Base-by-base conservation (phyloP, 345 rosid genomes). In the Hirschfeldia incana region DNA sequence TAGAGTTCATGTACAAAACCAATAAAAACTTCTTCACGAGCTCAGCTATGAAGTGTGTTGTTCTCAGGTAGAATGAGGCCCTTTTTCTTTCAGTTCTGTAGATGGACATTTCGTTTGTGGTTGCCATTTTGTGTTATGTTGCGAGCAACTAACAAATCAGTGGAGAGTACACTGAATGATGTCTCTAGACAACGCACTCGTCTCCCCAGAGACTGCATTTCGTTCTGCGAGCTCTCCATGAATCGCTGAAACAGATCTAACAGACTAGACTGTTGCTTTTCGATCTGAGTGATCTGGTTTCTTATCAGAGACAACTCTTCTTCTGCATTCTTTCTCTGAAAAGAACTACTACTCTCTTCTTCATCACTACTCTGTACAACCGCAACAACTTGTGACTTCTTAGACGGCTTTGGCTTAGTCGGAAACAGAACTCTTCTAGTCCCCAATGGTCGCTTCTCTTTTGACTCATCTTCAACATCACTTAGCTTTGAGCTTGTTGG, bases 211-310 rank as follows among this genome's bases (percentile, higher is more conserved):
- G 94, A 90, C 69, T 83, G 88, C 74, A 95, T 87, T 78, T 94
- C 99, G 44, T 68, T 89, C 85, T 91, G 91, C n/a, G 97, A 90
- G 72, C 92, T 89, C 82, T 96, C 98, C 29, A 91, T 93, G 75
- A 88, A 95, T 83, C 87, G 83, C 99, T 95, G 98, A 44, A 95
- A 92, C 69, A 91, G 92, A 78, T 84, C 82, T 12, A 90, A 74
- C 36, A 95, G 87, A 87, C 86, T 84, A 13, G 94, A 87, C 75
- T 95, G 98, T 82, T 89, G 99, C 80, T 88, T 83, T 73, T 95
- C 98, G 69, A 95, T 95, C 86, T 87, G 94, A 70, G 88, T 81
- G 69, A 95, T 92, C 76, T 95, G 98, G 75, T 84, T 79, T 76
- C 76, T 87, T 73, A 95, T 90, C 82, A 84, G 34, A 49, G 85